Base-by-base conservation (phyloP, 768 basidiomycete species). In the Cubamyces lactineus region DNA sequence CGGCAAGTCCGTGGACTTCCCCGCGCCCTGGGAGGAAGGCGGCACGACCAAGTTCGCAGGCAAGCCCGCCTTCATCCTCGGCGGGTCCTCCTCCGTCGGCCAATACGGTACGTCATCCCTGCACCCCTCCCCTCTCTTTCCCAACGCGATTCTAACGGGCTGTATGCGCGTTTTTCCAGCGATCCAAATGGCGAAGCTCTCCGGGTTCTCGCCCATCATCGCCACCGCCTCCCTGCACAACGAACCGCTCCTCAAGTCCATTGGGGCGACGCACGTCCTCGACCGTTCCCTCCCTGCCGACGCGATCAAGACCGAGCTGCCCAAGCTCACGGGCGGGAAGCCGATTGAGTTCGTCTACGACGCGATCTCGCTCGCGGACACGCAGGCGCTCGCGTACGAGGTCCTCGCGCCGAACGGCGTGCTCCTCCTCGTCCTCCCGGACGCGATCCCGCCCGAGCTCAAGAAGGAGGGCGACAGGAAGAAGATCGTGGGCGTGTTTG, bases 171-270 rank as follows among this genome's bases (percentile, higher is more conserved):
- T 8, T 39, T 15, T 13, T n/a, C 12, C 48, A 70, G 72, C 60
- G 1, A 65, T 73, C 12, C 72, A 73, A 53, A 40, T 70, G 19
- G 71, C 72, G 13, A 68, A 57, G 41, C 61, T 74, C n/a, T 72
- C 73, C 9, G 72, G 72, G 0, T 74, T 71, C 59, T 72, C 71
- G 6, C 72, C 73, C 39, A 73, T 74, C 65, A 70, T 74, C 41
- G 56, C 67, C 19, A 74, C 72, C 17, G 71, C 70, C 6, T 74
- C 73, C 7, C 46, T 60, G 23, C 68, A 67, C 53, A 69, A 74
- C 57, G 54, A 60, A n/a, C 53, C 48, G 8, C 59, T 66, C 28
- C 63, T 72, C 46, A 65, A 67, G 41, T 69, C 73, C 7, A 52
- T 71, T 46, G 73, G 73, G 17, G 73, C 71, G 13, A 72, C 70